Percentiles rank a stretch among this genome's conserved stretches.
phyloP scores from a whole-genome alignment of 2,329 filamentous ascomycete genomes.

The Nigrograna mackinnonii region DNA sequence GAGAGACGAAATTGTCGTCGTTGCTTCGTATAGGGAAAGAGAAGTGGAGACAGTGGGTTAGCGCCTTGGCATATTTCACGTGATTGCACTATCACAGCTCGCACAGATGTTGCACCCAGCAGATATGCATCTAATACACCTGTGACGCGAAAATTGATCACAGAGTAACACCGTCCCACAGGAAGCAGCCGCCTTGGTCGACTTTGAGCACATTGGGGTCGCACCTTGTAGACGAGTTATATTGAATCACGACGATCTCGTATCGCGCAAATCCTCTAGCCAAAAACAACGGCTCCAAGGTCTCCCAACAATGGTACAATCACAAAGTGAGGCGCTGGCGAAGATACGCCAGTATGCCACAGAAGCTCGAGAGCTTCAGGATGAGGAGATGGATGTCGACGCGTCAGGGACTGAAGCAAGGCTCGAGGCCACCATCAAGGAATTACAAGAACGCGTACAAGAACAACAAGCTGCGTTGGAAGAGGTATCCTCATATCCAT shows the following conservation, averaged over 20 bases:
- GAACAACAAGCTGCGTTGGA: constrained; percentile 52
- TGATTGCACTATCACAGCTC: background rate
- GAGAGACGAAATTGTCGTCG: constrained; percentile 5
- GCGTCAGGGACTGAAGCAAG: constrained; percentile 53
- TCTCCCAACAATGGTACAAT: constrained; percentile 23
- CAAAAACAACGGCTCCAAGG: background rate
- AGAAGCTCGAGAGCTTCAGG: constrained; percentile 21
- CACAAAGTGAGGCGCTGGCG: constrained; percentile 14
- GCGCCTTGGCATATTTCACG: constrained; percentile 16
- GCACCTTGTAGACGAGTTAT: no score
- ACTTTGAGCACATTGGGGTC: no score
- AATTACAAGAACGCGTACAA: constrained; percentile 61
- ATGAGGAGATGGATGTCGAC: constrained; percentile 41
- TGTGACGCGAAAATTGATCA: no score
- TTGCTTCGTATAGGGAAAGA: background rate
- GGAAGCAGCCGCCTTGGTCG: no score
- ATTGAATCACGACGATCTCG: no score
- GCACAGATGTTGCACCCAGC: no score
- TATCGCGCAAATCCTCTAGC: background rate
- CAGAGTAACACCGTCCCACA: no score
- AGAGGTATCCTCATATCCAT: constrained; percentile 36
- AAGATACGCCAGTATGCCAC: constrained; percentile 34
- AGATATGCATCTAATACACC: no score
- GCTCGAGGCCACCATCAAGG: constrained; percentile 68
- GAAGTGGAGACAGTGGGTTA: constrained; percentile 13